These are phyloP conservation scores for Camelina laxa DNA, from an alignment of 345 rosid species.

Conservation along the genomic window DNA sequence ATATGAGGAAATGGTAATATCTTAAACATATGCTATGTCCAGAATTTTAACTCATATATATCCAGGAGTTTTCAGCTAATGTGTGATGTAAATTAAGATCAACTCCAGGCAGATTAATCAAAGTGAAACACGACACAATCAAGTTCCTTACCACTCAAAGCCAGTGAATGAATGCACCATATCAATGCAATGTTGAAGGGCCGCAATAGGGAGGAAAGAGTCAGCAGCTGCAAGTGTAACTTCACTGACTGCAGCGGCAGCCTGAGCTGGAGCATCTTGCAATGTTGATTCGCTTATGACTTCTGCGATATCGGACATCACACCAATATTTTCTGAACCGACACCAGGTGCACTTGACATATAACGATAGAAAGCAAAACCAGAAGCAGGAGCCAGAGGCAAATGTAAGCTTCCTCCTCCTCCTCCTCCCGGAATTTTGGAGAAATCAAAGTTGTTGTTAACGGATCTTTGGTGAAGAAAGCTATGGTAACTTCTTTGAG, in stretches of 20 bases:
- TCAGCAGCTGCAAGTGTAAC: constrained; percentile 80
- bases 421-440: constrained; percentile 33
- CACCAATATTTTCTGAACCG: constrained; percentile 54
- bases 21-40: background rate
- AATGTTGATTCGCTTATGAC: constrained; percentile 56
- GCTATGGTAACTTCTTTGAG: constrained; percentile 44
- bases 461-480: constrained; percentile 47
- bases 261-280: constrained; percentile 58
- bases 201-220: constrained; percentile 65
- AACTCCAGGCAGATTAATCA: background rate
- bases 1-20: constrained; percentile 5
- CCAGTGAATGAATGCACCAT: constrained; percentile 68
- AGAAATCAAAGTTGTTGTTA: constrained; percentile 42
- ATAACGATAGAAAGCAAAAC: constrained; percentile 53
- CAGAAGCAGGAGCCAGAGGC: constrained; percentile 44
- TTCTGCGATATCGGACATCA: constrained; percentile 55
- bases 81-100: background rate
- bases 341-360: constrained; percentile 61
- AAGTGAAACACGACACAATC: background rate
- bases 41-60: background rate
- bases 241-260: constrained; percentile 58
- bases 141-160: constrained; percentile 58
- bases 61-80: background rate
- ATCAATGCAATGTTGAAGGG: constrained; percentile 73
- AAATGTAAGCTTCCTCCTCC: constrained; percentile 27